A percentile compares a stretch with the other conserved stretches of the same genome.
phyloP scores from a whole-genome alignment of 2,329 filamentous ascomycete species.

The Lasiodiplodia sp. region DNA sequence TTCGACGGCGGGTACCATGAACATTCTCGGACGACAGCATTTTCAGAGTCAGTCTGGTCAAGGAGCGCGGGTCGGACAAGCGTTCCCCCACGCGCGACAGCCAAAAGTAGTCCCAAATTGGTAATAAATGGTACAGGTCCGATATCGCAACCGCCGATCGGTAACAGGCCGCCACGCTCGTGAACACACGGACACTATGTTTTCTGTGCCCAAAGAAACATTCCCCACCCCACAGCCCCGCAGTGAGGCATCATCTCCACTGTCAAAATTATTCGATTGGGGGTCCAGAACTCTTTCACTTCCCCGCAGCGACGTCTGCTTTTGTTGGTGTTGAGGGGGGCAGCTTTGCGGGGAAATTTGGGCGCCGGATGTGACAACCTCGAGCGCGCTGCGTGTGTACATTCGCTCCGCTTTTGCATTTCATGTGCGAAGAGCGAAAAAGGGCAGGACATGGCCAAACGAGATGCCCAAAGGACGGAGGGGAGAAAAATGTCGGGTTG shows the following conservation, averaged over 20 bases:
- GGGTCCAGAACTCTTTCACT: not conserved
- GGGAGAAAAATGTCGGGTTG: not conserved
- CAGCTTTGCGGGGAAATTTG: not conserved
- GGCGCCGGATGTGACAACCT: not conserved
- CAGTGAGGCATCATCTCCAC: not conserved
- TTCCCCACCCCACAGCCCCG: not conserved
- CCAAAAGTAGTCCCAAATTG: not conserved
- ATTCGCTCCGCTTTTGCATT: not conserved
- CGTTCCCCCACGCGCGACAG: not conserved
- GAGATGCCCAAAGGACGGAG: not conserved
- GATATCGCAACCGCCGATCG: not conserved
- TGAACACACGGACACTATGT: not conserved
- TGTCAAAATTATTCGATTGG: not conserved
- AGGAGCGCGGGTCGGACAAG: not conserved
- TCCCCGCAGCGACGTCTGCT: not conserved
- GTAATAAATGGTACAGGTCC: not conserved
- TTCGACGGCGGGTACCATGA: not conserved
- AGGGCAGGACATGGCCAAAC: not conserved
- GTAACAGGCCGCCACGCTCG: not conserved
- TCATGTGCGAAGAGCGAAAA: not conserved
- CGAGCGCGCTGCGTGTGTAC: not conserved
- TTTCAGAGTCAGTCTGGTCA: not conserved
- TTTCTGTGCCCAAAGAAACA: not conserved
- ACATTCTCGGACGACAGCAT: not conserved
- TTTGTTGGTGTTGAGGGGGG: constrained; percentile 1